These are phyloP conservation scores for Leishmania guyanensis DNA, from an alignment of 208 protist genomes.

Conservation along the genomic window DNA sequence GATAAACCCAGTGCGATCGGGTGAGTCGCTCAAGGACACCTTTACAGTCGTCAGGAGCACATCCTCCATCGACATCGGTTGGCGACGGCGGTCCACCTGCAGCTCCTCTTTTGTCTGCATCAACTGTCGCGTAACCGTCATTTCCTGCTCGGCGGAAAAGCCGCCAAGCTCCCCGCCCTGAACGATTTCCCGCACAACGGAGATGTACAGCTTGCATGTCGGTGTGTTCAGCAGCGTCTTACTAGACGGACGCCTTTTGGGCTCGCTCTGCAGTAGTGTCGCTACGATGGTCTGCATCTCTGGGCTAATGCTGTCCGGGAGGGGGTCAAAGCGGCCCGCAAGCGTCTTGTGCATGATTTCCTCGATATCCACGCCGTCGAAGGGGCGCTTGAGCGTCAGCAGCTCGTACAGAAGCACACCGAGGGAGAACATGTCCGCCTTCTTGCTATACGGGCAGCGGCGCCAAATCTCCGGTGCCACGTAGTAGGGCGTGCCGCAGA, in stretches of 20 bases:
- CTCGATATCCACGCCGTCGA: constrained; percentile 64
- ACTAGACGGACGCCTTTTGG: constrained; percentile 51
- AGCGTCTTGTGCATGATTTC: constrained; percentile 67
- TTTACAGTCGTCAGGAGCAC: constrained; percentile 40
- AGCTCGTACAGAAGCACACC: constrained; percentile 87
- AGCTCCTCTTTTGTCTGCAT: constrained; percentile 61
- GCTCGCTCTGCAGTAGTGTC: constrained; percentile 49
- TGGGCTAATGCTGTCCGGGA: constrained; percentile 39
- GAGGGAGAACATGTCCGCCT: constrained; percentile 93
- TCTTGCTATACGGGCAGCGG: constrained; percentile 87
- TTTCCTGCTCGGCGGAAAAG: constrained; percentile 43
- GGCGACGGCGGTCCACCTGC: constrained; percentile 37
- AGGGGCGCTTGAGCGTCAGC: constrained; percentile 75
- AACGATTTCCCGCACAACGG: constrained; percentile 69
- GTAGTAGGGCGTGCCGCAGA: constrained; percentile 90
- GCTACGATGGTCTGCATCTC: constrained; percentile 58
- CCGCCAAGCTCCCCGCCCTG: constrained; percentile 42
- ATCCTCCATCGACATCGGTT: constrained; percentile 52
- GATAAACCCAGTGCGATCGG: constrained; percentile 45
- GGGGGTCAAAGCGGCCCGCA: constrained; percentile 37
- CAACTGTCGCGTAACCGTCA: constrained; percentile 51
- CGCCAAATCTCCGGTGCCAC: constrained; percentile 92
- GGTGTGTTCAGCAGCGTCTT: constrained; percentile 62
- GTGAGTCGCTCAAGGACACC: constrained; percentile 47
- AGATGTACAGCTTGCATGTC: constrained; percentile 73